Evolutionary conservation across 2,329 filamentous ascomycete species (phyloP).

Genomic region (Pestalotiopsis sp.): DNA sequence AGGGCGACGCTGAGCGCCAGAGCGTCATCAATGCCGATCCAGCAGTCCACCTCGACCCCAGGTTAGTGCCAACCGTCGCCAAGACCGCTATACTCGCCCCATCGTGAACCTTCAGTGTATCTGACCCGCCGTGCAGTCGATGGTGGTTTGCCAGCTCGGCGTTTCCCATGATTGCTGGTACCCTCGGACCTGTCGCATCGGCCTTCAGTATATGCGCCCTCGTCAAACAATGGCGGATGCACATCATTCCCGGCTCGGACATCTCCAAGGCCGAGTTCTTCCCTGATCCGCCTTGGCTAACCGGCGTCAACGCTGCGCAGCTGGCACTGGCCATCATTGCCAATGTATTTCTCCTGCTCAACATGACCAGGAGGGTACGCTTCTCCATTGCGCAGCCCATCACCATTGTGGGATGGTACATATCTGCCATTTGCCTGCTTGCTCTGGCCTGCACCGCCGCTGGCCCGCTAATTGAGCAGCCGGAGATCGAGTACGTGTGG

Average conservation of each 20-base stretch:
- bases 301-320: slow-evolving; percentile 76
- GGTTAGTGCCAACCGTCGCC: slow-evolving; percentile 31
- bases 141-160: slow-evolving; percentile 68
- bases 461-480: slow-evolving; percentile 53
- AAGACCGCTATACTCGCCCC: neutral
- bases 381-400: slow-evolving; percentile 83
- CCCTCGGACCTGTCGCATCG: slow-evolving; percentile 83
- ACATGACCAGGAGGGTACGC: slow-evolving; percentile 79
- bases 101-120: neutral
- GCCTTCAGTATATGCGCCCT: slow-evolving; percentile 86
- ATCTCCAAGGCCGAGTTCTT: slow-evolving; percentile 55
- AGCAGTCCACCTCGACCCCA: slow-evolving; percentile 44
- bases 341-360: slow-evolving; percentile 81
- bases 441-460: slow-evolving; percentile 68
- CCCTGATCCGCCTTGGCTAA: slow-evolving; percentile 73
- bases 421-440: slow-evolving; percentile 66
- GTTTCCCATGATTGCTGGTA: slow-evolving; percentile 80
- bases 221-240: slow-evolving; percentile 77
- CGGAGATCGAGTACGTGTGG: slow-evolving; percentile 57
- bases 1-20: slow-evolving; percentile 26
- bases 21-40: slow-evolving; percentile 39
- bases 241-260: slow-evolving; percentile 47
- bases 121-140: slow-evolving; percentile 39
- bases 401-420: slow-evolving; percentile 80
- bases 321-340: slow-evolving; percentile 75